Evolutionary conservation across 305 asterid genomes (phyloP), one percentile per base, ranked within the genome.

Genomic region (Salvia sclarea): DNA sequence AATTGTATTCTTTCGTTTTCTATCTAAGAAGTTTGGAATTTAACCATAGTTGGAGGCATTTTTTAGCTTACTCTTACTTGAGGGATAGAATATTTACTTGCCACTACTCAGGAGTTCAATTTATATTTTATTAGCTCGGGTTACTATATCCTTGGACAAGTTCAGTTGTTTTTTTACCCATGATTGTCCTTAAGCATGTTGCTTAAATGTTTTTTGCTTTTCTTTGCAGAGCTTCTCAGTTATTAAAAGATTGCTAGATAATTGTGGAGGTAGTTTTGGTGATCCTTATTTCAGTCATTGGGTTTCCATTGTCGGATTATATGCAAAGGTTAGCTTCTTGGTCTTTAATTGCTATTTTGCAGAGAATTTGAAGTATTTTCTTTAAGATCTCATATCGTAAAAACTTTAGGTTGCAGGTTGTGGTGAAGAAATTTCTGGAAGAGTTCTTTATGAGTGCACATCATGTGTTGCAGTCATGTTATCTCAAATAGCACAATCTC

Each of bases 391-490:
- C 63, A 62, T 47, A 35, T 8, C 71, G 52, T 71, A 68, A 68
- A 64, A 75, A 69, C 68, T 79, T 50, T 83, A 95, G 99, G 88
- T 95, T 70, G 79, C 86, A 59, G 79, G 84, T 75, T 73, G 76
- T 71, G 76, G 74, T 44, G 91, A 84, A 64, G 98, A 84, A 82
- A 81, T 80, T 59, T 86, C 89, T 69, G 97, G 88, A 78, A 88
- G 88, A 82, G 85, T 85, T 79, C 67, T 88, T 58, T 86, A 85
- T 61, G 99, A 95, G 78, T 83, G 91, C 68, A 89, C 91, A 72
- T 83, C 95, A 66, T 89, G 98, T 82, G 79, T 95, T 79, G 86
- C 96, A 45, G 87, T 85, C 75, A 78, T 89, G 84, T 75, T 95
- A 80, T 83, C 90, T 40, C 88, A 80, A 78, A 88, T 84, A 53